Percentiles rank a stretch among this genome's conserved stretches.
Conservation (phyloP, 164 flowering plant genomes). For the Chimonanthus praecox region DNA sequence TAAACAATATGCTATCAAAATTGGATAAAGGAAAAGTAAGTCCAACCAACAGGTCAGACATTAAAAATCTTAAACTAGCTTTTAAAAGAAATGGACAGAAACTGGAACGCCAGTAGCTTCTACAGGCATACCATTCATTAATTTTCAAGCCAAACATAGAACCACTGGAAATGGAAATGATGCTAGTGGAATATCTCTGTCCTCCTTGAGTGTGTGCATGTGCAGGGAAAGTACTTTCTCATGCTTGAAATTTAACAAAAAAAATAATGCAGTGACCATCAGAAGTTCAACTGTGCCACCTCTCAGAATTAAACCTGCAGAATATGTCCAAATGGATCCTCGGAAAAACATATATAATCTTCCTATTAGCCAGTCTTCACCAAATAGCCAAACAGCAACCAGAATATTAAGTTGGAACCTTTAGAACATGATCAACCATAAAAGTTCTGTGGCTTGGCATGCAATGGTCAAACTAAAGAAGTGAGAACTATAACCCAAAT, state of each 20-base stretch:
- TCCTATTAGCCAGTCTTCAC: background rate
- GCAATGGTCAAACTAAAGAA: background rate
- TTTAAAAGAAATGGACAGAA: too few species aligned
- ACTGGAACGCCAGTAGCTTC: too few species aligned
- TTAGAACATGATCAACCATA: background rate
- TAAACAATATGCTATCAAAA: background rate
- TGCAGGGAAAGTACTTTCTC: background rate
- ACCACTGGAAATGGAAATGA: background rate
- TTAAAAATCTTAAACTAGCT: too few species aligned
- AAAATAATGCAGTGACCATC: too few species aligned
- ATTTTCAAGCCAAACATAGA: background rate
- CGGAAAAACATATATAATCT: background rate
- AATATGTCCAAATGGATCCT: background rate
- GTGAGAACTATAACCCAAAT: background rate
- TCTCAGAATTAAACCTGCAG: background rate
- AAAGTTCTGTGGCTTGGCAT: background rate
- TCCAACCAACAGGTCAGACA: background rate
- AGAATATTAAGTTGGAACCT: background rate
- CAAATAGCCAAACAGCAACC: background rate
- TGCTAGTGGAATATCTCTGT: background rate
- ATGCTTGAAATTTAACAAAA: background rate
- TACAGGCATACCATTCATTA: too few species aligned
- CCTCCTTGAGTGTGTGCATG: background rate
- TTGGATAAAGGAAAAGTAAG: background rate
- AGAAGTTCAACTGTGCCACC: background rate